Conservation (phyloP, 441 rosid genomes). For the Arabidopsis hybrid region DNA sequence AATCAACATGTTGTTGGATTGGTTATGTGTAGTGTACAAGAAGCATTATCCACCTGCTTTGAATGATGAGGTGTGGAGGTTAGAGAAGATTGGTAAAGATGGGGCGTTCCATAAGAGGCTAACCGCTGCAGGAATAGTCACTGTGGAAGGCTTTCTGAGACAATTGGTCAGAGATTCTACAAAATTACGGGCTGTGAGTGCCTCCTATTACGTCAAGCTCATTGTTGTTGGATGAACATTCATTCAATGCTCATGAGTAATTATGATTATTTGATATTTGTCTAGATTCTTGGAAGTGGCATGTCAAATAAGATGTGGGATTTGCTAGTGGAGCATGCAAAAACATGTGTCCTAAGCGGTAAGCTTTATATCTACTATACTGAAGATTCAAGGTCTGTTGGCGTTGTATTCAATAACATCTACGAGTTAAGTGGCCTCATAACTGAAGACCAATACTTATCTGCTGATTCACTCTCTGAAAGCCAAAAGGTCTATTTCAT, state of each 20-base stretch:
- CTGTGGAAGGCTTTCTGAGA: constrained; percentile 84
- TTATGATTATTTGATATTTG: constrained; percentile 1
- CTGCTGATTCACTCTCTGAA: constrained; percentile 79
- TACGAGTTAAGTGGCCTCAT: constrained; percentile 83
- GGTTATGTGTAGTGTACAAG: constrained; percentile 75
- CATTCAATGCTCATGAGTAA: constrained; percentile 12
- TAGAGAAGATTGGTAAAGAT: constrained; percentile 98
- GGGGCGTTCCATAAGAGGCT: constrained; percentile 96
- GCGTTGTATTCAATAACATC: constrained; percentile 82
- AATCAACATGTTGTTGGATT: background rate
- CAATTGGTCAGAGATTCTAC: constrained; percentile 67
- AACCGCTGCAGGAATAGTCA: constrained; percentile 50
- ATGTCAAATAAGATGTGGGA: constrained; percentile 99
- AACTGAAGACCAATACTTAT: constrained; percentile 72
- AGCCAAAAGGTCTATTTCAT: constrained; percentile 75
- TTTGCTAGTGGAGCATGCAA: constrained; percentile 87
- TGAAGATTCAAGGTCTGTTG: constrained; percentile 76
- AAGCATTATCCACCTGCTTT: constrained; percentile 95
- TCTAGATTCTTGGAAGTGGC: constrained; percentile 92
- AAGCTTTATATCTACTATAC: constrained; percentile 79
- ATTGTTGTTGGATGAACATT: background rate
- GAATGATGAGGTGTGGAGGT: constrained; percentile 93
- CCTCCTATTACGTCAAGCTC: constrained; percentile 1
- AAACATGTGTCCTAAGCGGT: constrained; percentile 84
- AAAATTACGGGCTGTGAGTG: constrained; percentile 75